Base-by-base conservation (phyloP, 495 filamentous ascomycete genomes). In the Penicillium silybi region DNA sequence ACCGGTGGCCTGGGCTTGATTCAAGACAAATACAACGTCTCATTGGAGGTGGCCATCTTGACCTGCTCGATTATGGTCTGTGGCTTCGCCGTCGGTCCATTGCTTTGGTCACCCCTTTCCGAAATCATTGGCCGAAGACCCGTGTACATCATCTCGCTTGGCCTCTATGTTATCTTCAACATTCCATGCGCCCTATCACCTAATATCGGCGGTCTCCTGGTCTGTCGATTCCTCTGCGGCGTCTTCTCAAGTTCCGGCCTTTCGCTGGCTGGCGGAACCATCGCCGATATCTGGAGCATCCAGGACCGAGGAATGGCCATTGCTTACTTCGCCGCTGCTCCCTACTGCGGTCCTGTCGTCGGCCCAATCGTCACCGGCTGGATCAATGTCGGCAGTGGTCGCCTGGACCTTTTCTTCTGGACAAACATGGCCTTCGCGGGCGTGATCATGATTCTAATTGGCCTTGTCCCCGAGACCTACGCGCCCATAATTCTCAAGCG, bases 51-150 rank as follows among this genome's bases (percentile, higher is more conserved):
- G 17, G 76, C 81, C 6, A 72, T 87, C n/a, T 65, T 90, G 3
- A 70, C 67, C 11, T 70, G 67, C 27, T 68, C 62, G 3, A 70
- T 70, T 29, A 70, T 70, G 65, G 67, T 70, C 9, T 70, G 67
- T 20, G 67, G 72, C 2, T 77, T 75, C 29, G 70, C 72, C 11
- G 53, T 79, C 15, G 82, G 80, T 4, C 82, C 82, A 5, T 57
- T 78, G 0, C 52, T 82, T 10, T 85, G 71, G 67, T 80, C 75
- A 5, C 90, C 90, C 0, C 65, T 90, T 3, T 90, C 85, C 6
- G 90, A 96, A 61, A 75, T 95, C 43, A 83, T 81, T 54, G 90
- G 90, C 39, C 80, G 90, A 27, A 72, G 73, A 44, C 56, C 62
- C 17, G 81, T 83, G 5, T 71, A 85, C 17, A 77, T 82, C 52